Conservation (phyloP, 345 rosid genomes). For the Salix caprea region DNA sequence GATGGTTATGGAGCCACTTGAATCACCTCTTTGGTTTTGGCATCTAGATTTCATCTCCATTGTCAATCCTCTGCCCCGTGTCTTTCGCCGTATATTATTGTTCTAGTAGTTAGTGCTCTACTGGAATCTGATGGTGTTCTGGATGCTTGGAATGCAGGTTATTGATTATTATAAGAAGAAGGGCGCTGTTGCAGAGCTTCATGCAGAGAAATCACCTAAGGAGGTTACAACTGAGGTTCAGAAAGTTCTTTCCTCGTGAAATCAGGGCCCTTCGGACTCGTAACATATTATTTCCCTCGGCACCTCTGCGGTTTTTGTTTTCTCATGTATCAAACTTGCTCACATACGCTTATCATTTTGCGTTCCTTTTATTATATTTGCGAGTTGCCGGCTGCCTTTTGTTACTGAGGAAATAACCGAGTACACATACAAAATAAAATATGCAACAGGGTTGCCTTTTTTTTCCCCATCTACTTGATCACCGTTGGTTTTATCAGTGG, state of each 20-base stretch:
- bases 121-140: not conserved
- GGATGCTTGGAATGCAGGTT: slow-evolving; percentile 45
- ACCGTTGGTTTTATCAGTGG: not conserved
- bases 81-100: not conserved
- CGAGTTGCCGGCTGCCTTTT: slow-evolving; percentile 8
- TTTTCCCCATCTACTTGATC: not conserved
- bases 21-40: not conserved
- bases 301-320: not conserved
- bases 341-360: not conserved
- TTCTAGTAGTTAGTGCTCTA: too few relatives aligned
- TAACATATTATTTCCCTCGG: not conserved
- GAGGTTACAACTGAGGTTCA: slow-evolving; percentile 71
- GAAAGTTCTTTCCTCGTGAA: slow-evolving; percentile 51
- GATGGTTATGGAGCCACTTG: not conserved
- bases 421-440: slow-evolving; percentile 15
- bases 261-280: not conserved
- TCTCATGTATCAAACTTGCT: slow-evolving; percentile 2
- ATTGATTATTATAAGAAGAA: slow-evolving; percentile 72
- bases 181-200: slow-evolving; percentile 63
- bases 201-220: slow-evolving; percentile 74
- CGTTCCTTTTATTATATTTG: not conserved
- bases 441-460: not conserved
- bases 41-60: not conserved
- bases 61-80: not conserved
- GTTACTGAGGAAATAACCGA: slow-evolving; percentile 12